Evolutionary conservation across 2,329 filamentous ascomycete species (phyloP).

Genomic region (Trichoderma cornu-damae): DNA sequence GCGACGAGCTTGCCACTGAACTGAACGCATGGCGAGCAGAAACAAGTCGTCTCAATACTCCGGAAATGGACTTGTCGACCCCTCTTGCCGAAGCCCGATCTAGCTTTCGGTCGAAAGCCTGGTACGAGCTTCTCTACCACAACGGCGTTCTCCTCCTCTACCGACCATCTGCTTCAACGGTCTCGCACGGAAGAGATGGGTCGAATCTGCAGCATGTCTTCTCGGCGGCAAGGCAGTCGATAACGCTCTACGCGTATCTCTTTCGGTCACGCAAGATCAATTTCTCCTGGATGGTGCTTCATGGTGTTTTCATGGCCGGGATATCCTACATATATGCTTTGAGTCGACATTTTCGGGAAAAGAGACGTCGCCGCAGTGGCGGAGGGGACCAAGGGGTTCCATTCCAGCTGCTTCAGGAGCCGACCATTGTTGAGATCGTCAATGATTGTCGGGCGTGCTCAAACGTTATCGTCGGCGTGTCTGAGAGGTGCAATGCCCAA

Average conservation of each 20-base stretch:
- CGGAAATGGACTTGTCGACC: slow-evolving; percentile 4
- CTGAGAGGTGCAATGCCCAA: slow-evolving; percentile 38
- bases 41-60: slow-evolving; percentile 26
- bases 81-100: slow-evolving; percentile 28
- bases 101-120: slow-evolving; percentile 38
- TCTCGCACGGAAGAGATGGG: slow-evolving; percentile 24
- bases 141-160: slow-evolving; percentile 41
- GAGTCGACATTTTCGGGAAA: slow-evolving; percentile 19
- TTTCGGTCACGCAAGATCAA: slow-evolving; percentile 43
- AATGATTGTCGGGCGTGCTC: slow-evolving; percentile 41
- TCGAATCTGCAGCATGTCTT: slow-evolving; percentile 35
- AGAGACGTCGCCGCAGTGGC: not conserved
- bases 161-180: slow-evolving; percentile 33
- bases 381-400: not conserved
- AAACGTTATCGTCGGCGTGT: slow-evolving; percentile 41
- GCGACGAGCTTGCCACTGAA: slow-evolving; percentile 28
- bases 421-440: slow-evolving; percentile 39
- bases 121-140: slow-evolving; percentile 41
- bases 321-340: slow-evolving; percentile 41
- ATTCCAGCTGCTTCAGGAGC: slow-evolving; percentile 28
- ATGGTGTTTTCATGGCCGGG: slow-evolving; percentile 44
- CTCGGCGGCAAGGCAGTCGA: slow-evolving; percentile 35
- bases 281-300: slow-evolving; percentile 46
- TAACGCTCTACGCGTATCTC: slow-evolving; percentile 40
- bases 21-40: slow-evolving; percentile 31